Base-by-base conservation (phyloP, 495 filamentous ascomycete genomes). In the Penicillium pulvis region DNA sequence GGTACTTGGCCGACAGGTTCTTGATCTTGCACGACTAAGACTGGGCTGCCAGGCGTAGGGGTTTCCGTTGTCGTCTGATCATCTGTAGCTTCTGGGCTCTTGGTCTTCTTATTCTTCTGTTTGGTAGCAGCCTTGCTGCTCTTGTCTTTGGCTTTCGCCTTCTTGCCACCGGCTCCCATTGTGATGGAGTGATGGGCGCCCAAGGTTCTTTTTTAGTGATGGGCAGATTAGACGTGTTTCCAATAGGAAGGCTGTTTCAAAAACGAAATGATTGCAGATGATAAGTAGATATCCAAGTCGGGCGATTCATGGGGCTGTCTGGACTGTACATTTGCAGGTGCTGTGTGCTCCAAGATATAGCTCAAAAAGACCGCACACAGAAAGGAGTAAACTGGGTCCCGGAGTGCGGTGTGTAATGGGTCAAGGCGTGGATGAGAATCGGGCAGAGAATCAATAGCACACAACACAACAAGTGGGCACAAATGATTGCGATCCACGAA, bases 41-140 rank as follows among this genome's bases (percentile, higher is more conserved):
- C 62, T n/a, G 68, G 65, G 47, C 60, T 69, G 23, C 46, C 56
- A 67, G 64, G 66, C 58, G 56, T 54, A 54, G 69, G 54, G 44
- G 70, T 64, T 54, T 68, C 60, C 23, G 62, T 59, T 58, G 56
- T 63, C 55, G 73, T 66, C 48, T 73, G 71, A 53, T 53, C 61
- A 52, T 74, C 71, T 61, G 66, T 57, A 44, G 44, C 51, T 45
- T 75, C 75, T 55, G 74, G 72, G 53, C 53, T 65, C 69, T 75
- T 75, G 33, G 53, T 60, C 69, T 75, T 77, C 62, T 77, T 79
- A 71, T 71, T 68, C 66, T 75, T 76, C 65, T 69, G 64, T 59
- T 74, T 76, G 42, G 57, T 59, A 48, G 55, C 62, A 46, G 65
- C 59, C 62, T 75, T 76, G 63, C 62, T 63, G 62, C 58, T 65